phyloP scores from a whole-genome alignment of 176 grass and related monocot genomes.

The Lolium multiflorum region DNA sequence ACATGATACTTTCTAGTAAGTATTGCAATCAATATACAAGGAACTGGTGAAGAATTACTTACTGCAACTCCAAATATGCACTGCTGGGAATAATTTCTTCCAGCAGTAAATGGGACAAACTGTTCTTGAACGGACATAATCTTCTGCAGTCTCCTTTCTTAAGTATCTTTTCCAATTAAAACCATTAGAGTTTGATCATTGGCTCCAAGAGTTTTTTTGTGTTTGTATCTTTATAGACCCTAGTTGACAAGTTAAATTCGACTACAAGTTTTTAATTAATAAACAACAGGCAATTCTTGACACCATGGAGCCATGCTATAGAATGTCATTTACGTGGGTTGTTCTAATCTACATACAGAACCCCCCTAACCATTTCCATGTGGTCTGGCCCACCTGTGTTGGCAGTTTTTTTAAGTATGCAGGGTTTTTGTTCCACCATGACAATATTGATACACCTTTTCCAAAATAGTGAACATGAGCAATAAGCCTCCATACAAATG shows the following conservation, averaged over 20 bases:
- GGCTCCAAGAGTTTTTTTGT: conserved; percentile 77
- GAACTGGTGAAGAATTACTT: conserved; percentile 47
- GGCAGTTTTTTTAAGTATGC: background rate
- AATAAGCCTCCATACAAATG: background rate
- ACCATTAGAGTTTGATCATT: conserved; percentile 87
- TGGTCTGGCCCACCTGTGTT: no score
- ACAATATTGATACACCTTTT: background rate
- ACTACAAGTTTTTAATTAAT: background rate
- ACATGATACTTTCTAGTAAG: background rate
- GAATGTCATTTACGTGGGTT: background rate
- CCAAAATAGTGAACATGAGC: background rate
- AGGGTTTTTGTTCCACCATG: background rate
- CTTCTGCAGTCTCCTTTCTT: conserved; percentile 75
- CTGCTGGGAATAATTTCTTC: conserved; percentile 65
- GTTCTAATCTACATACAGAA: background rate
- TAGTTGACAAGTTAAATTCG: conserved; percentile 27
- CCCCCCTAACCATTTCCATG: no score
- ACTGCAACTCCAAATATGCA: conserved; percentile 65
- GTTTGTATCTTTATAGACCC: conserved; percentile 57
- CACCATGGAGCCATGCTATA: background rate
- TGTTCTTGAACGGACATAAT: conserved; percentile 73
- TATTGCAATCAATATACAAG: conserved; percentile 12
- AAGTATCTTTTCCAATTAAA: conserved; percentile 75
- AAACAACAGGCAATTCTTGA: background rate
- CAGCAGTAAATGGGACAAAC: conserved; percentile 56